These are phyloP conservation scores for Backusella circina DNA, from an alignment of 192 early-diverging fungal genomes.

Conservation along the genomic window DNA sequence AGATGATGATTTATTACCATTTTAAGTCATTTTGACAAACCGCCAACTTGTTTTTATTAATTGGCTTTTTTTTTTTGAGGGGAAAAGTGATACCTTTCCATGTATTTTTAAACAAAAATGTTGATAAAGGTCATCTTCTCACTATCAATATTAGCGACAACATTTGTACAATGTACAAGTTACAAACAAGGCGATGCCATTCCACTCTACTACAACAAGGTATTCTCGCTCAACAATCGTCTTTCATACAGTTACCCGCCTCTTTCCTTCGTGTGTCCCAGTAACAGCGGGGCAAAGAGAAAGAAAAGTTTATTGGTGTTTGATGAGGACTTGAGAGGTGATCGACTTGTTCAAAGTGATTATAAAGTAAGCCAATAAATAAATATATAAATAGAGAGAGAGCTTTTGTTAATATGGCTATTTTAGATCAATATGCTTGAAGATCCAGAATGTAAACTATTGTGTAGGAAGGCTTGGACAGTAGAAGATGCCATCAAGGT, in stretches of 20 bases:
- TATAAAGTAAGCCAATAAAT: conserved; percentile 13
- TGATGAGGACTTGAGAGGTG: conserved; percentile 69
- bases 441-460: conserved; percentile 9
- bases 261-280: conserved; percentile 59
- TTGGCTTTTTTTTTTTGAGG: not conserved
- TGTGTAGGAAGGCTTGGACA: conserved; percentile 20
- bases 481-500: conserved; percentile 27
- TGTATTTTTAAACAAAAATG: not conserved
- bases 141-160: not conserved
- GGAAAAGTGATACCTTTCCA: not conserved
- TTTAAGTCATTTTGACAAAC: not conserved
- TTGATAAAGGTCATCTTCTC: not conserved
- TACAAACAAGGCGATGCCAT: conserved; percentile 47
- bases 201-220: conserved; percentile 63
- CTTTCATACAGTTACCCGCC: conserved; percentile 64
- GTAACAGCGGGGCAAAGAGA: conserved; percentile 18
- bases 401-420: not conserved
- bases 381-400: not conserved
- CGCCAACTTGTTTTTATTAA: not conserved
- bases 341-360: conserved; percentile 50
- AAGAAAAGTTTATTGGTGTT: conserved; percentile 40
- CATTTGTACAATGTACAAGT: conserved; percentile 1
- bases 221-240: conserved; percentile 64
- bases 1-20: not conserved
- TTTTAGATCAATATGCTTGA: conserved; percentile 15